Evolutionary conservation across 1,284 basidiomycete species (phyloP), one percentile per base, ranked within the genome.

Genomic region (Irpex sp.): DNA sequence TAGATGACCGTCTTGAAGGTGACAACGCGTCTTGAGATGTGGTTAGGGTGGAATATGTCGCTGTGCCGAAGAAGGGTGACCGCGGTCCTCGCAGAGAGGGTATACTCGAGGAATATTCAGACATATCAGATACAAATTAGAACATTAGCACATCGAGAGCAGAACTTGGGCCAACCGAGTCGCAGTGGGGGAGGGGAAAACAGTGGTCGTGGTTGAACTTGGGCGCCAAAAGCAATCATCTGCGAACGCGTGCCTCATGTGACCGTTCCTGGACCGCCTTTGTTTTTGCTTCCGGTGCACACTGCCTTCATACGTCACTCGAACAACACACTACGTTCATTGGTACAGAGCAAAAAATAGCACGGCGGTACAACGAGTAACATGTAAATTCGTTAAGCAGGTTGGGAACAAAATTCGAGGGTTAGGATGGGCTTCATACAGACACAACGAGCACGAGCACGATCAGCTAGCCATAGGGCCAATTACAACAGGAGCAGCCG

Each of bases 1-100:
- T 62, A 15, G 75, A 73, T 57, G 77, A 76, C 3, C 74, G 72
- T 69, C 78, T 76, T 61, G 81, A 78, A 21, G 80, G 79, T n/a
- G 81, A 80, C 62, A 76, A 71, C 1, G 76, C 72, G 43, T 78
- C 74, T 64, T 79, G 77, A 0, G 81, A 75, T 37, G 74, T 73
- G 33, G 79, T 78, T 60, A 83, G 71, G 0, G 77, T 78, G 26
- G 81, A 79, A 66, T 80, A 83, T 1, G 81, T 83, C 35, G 81
- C 80, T 31, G 82, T 82, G 65, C 81, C 81, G 64, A 77, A 81
- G 1, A 80, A 70, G 15, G 81, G 81, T 39, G 81, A 83, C 68
- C 79, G 73, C 21, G 75, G 71, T 54, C 77, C 79, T 68, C 72
- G 65, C 53, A 77, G 75, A 55, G 71, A 71, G 50, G 61, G 60